These are phyloP conservation scores for Peniophora sp. DNA, from an alignment of 1,284 basidiomycete species.

Conservation along the genomic window DNA sequence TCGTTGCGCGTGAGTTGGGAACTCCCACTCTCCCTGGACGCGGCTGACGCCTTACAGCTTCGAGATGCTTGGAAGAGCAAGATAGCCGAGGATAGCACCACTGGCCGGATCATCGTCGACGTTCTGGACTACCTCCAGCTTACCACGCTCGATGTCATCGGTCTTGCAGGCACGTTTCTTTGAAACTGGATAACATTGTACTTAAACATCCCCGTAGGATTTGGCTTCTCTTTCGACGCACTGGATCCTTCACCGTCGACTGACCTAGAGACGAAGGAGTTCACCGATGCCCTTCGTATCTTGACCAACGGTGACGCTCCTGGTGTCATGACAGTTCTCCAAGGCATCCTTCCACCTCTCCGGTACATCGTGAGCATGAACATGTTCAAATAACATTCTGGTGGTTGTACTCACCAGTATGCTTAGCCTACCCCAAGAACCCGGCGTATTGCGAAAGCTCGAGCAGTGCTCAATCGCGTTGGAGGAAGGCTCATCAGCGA, in stretches of 20 bases:
- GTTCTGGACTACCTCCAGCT: conserved; percentile 33
- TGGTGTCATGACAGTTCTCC: conserved; percentile 9
- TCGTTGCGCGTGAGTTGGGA: conserved; percentile 14
- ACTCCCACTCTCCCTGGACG: neutral
- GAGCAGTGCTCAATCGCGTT: conserved; percentile 12
- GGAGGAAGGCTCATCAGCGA: conserved; percentile 36
- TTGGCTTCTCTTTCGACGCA: conserved; percentile 33
- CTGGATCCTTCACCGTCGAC: conserved; percentile 11
- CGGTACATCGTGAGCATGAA: neutral
- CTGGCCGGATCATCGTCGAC: conserved; percentile 23
- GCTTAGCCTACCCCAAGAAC: neutral
- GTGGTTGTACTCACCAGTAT: neutral
- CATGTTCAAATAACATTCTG: neutral
- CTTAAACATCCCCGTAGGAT: too few species aligned
- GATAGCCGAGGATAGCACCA: neutral
- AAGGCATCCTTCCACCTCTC: conserved; percentile 3
- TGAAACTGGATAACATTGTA: too few species aligned
- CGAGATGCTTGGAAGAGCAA: conserved; percentile 15
- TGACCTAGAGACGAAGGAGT: conserved; percentile 16
- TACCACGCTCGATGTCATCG: conserved; percentile 42
- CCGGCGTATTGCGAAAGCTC: neutral
- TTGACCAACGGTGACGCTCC: conserved; percentile 10
- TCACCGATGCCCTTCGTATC: conserved; percentile 20
- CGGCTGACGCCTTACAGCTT: conserved; percentile 10
- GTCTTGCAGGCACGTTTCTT: conserved; percentile 33